These are phyloP conservation scores for Erodium chrysanthum DNA, from an alignment of 441 rosid genomes.

Conservation along the genomic window DNA sequence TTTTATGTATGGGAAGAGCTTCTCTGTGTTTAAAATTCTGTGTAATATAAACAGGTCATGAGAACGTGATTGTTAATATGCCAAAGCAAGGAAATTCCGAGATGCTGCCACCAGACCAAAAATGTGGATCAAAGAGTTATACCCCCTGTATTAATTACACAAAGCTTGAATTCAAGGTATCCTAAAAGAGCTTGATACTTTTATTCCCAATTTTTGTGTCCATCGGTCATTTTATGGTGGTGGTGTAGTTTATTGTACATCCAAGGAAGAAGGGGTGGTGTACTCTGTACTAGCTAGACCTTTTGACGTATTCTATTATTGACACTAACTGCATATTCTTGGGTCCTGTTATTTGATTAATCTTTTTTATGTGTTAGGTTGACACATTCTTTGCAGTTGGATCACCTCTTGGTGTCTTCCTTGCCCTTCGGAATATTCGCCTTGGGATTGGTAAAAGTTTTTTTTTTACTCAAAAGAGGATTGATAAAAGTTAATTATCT, in stretches of 20 bases:
- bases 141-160: slow-evolving; percentile 6
- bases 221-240: neutral
- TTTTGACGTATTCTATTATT: neutral
- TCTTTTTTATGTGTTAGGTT: slow-evolving; percentile 40
- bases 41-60: slow-evolving; percentile 3
- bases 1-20: neutral
- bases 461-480: too few relatives aligned
- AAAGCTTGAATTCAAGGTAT: slow-evolving; percentile 10
- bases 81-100: neutral
- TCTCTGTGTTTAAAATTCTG: neutral
- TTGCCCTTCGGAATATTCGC: slow-evolving; percentile 76
- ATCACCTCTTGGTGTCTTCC: slow-evolving; percentile 95
- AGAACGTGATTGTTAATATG: neutral
- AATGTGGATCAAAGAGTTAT: slow-evolving; percentile 3
- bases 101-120: neutral
- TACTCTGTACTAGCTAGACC: neutral
- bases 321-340: neutral
- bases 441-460: slow-evolving; percentile 64
- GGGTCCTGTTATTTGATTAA: slow-evolving; percentile 8
- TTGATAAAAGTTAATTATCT: slow-evolving; percentile 35
- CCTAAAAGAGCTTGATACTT: neutral
- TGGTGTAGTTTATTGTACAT: neutral
- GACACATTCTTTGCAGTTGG: slow-evolving; percentile 98
- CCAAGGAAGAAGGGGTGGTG: neutral
- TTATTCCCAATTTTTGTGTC: neutral